These are phyloP conservation scores for Candida tropicalis DNA, from an alignment of 1,139 yeast genomes.

Conservation along the genomic window DNA sequence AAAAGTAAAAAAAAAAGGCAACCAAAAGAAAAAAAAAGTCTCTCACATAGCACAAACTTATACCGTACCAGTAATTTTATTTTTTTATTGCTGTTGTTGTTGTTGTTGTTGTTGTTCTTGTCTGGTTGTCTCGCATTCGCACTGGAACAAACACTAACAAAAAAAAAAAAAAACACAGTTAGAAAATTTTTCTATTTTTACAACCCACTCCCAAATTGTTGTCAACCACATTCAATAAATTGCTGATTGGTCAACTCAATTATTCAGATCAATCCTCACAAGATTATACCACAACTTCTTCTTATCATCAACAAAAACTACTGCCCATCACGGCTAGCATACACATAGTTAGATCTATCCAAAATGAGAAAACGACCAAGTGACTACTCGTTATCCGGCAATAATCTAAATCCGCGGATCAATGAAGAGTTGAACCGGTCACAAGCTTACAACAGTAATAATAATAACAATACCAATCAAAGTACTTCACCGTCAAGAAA, in stretches of 20 bases:
- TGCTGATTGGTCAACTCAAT: neutral
- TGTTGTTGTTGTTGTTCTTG: too few species aligned
- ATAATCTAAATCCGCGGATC: slow-evolving; percentile 24
- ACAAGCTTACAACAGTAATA: slow-evolving; percentile 27
- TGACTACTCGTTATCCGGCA: slow-evolving; percentile 18
- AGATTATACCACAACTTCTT: neutral
- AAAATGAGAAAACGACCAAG: slow-evolving; percentile 29
- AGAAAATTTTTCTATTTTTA: too few species aligned
- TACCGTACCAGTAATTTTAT: too few species aligned
- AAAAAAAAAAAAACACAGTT: too few species aligned
- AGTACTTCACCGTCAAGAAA: slow-evolving; percentile 7
- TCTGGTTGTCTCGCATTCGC: too few species aligned
- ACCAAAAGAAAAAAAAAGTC: too few species aligned
- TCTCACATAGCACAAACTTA: too few species aligned
- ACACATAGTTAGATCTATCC: neutral
- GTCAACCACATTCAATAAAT: neutral
- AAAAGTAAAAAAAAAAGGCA: too few species aligned
- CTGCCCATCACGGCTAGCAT: neutral
- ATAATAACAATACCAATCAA: slow-evolving; percentile 16
- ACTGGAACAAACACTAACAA: too few species aligned
- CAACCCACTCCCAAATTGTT: neutral
- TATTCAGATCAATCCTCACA: neutral
- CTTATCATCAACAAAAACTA: neutral
- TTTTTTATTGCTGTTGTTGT: too few species aligned
- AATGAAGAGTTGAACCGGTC: slow-evolving; percentile 39